These are phyloP conservation scores for Polyrhizophydium stewartii DNA, from an alignment of 371 early-diverging fungal genomes.

Conservation along the genomic window DNA sequence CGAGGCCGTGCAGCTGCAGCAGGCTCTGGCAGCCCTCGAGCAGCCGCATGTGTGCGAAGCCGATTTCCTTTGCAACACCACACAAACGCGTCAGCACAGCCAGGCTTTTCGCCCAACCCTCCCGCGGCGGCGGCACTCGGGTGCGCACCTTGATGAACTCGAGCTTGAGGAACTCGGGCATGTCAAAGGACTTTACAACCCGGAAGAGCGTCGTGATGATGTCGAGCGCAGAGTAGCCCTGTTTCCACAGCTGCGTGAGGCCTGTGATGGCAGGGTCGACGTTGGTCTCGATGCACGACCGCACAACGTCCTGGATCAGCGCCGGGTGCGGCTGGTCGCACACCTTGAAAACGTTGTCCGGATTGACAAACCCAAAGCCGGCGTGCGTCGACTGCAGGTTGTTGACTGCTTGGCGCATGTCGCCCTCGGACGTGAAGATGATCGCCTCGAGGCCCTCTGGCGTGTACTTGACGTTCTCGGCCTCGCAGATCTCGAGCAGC, in stretches of 20 bases:
- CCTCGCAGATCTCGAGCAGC: constrained; percentile 74
- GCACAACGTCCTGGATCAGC: constrained; percentile 68
- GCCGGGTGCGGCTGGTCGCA: constrained; percentile 96
- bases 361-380: constrained; percentile 74
- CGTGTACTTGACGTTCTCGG: constrained; percentile 77
- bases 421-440: constrained; percentile 96
- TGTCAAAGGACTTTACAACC: constrained; percentile 68
- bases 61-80: no score
- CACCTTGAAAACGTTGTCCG: constrained; percentile 90
- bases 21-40: constrained; percentile 76
- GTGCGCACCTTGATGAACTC: constrained; percentile 72
- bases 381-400: constrained; percentile 90
- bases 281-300: constrained; percentile 57
- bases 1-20: constrained; percentile 76
- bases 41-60: constrained; percentile 70
- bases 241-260: constrained; percentile 66
- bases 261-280: constrained; percentile 67
- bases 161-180: constrained; percentile 71
- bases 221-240: constrained; percentile 86
- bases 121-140: not conserved
- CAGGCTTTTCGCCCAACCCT: not conserved
- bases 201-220: constrained; percentile 88
- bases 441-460: constrained; percentile 91
- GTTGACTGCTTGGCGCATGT: constrained; percentile 98
- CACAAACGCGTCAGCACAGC: not conserved